A percentile compares a stretch with the other conserved stretches of the same genome.
Evolutionary conservation across 208 protist species (phyloP).

Genomic region (Tritrichomonas foetus): DNA sequence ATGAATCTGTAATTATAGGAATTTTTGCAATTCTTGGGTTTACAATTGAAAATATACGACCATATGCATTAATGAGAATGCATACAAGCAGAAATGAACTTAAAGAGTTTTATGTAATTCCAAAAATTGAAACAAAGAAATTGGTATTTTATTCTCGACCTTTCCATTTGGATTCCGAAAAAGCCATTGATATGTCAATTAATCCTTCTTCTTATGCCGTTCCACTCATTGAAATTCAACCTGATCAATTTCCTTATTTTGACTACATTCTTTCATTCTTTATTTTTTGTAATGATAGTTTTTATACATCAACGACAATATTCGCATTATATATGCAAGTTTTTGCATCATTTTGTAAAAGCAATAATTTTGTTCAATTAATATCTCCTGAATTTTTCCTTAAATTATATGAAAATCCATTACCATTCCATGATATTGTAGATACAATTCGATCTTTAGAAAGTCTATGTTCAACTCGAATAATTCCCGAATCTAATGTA

Average conservation of each 20-base stretch:
- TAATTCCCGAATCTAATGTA: background rate
- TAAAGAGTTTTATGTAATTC: background rate
- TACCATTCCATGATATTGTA: background rate
- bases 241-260: background rate
- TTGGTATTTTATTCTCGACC: background rate
- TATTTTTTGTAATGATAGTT: too few relatives aligned
- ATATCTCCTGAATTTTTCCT: background rate
- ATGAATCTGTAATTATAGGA: background rate
- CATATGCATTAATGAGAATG: background rate
- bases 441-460: background rate
- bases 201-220: background rate
- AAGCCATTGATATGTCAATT: too few relatives aligned
- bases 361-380: background rate
- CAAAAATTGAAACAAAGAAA: background rate
- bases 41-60: background rate
- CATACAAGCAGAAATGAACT: background rate
- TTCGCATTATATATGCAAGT: background rate
- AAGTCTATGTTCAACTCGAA: background rate
- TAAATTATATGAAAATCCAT: background rate
- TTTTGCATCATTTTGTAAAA: background rate
- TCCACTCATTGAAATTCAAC: background rate
- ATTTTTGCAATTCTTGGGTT: background rate
- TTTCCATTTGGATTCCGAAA: background rate
- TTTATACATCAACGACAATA: background rate
- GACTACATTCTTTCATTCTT: background rate